Base-by-base conservation (phyloP, 768 basidiomycete genomes). In the Omphalotus guepiniiformis region DNA sequence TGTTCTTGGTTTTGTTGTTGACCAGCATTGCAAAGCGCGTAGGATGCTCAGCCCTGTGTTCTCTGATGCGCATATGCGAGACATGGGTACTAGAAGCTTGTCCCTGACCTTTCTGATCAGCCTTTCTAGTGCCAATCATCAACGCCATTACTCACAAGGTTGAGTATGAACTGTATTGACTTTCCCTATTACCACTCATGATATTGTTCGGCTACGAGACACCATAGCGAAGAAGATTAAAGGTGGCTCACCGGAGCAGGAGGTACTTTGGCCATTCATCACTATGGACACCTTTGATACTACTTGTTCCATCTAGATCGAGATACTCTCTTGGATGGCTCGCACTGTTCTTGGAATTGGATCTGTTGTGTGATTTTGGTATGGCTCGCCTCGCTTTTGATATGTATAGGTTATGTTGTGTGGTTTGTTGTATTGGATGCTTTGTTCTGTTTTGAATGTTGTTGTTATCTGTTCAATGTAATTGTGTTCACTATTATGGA, bases 31-130 rank as follows among this genome's bases (percentile, higher is more conserved):
- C 40, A 60, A 49, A 29, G 65, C 68, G 51, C 58, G 66, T 19
- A 66, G 65, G 48, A 58, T 70, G 51, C 58, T 70, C 42, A 68
- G 67, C 26, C 60, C 63, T 2, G 62, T 64, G 6, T 70, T 70
- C 52, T 67, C 66, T 9, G 54, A 48, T n/a, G 59, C 59, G 15
- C 63, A 64, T 42, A 53, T 70, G 51, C 66, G 67, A 22, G 48
- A 56, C 7, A 57, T 66, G 56, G 28, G 55, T 65, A 16, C 61
- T 63, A 55, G 30, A 9, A 9, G 9, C 30, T 32, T 32, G 30
- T 32, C 30, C 5, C 41, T 21, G 8, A 22, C 2, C 6, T 38
- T 8, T 18, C 3, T 13, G 23, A 12, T 29, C 25, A 19, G 18
- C 2, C 8, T 19, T 21, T 19, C 11, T 6, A 47, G 46, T 25